Conservation (phyloP, 2,329 filamentous ascomycete genomes). For the Fusarium penzigii region DNA sequence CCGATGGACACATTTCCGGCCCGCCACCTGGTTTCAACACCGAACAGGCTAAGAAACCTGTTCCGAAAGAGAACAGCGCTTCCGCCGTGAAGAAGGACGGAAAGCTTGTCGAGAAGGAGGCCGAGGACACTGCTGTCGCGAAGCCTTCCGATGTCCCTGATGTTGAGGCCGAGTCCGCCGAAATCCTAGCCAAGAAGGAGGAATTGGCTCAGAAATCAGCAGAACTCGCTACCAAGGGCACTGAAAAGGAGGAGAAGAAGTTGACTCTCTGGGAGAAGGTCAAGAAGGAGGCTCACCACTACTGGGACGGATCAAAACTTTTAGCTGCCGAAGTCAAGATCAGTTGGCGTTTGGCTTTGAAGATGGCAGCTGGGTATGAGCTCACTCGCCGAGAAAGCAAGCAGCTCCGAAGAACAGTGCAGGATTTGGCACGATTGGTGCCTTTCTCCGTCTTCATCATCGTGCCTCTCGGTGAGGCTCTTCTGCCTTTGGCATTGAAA, state of each 20-base stretch:
- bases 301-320: slow-evolving; percentile 98
- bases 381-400: slow-evolving; percentile 90
- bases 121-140: slow-evolving; percentile 10
- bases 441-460: slow-evolving; percentile 98
- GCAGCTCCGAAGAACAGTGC: slow-evolving; percentile 89
- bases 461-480: slow-evolving; percentile 90
- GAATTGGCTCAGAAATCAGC: slow-evolving; percentile 63
- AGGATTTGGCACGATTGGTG: slow-evolving; percentile 88
- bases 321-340: slow-evolving; percentile 91
- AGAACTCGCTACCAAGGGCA: slow-evolving; percentile 38
- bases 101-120: slow-evolving; percentile 30
- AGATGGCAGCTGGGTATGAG: slow-evolving; percentile 98
- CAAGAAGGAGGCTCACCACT: slow-evolving; percentile 90
- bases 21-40: slow-evolving; percentile 90
- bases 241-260: slow-evolving; percentile 75
- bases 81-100: slow-evolving; percentile 38
- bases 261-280: slow-evolving; percentile 88
- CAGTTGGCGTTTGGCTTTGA: slow-evolving; percentile 85
- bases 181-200: slow-evolving; percentile 54
- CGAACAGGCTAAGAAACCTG: slow-evolving; percentile 84
- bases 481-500: slow-evolving; percentile 88
- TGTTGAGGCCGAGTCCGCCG: slow-evolving; percentile 39
- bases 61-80: slow-evolving; percentile 56
- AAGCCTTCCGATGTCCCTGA: slow-evolving; percentile 31
- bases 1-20: slow-evolving; percentile 53